These are phyloP conservation scores for Rhizomucor miehei DNA, from an alignment of 371 early-diverging fungal species.

Conservation along the genomic window DNA sequence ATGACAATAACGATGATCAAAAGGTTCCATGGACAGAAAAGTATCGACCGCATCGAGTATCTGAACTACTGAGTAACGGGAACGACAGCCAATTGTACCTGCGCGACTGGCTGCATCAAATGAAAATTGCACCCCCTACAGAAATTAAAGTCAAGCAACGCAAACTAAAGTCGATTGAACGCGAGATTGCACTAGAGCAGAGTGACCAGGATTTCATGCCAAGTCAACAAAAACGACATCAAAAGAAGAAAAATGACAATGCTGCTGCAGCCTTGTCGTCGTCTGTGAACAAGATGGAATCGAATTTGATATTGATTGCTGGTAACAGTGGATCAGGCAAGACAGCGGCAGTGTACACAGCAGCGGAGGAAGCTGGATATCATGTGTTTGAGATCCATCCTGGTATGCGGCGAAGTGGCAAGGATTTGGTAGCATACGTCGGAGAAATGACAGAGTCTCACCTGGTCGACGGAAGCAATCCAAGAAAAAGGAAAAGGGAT, in stretches of 20 bases:
- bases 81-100: slow-evolving; percentile 10
- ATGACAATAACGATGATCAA: not conserved
- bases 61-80: slow-evolving; percentile 14
- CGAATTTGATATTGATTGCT: slow-evolving; percentile 58
- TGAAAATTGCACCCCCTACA: slow-evolving; percentile 15
- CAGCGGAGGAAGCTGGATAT: slow-evolving; percentile 67
- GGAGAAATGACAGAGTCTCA: slow-evolving; percentile 75
- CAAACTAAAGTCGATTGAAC: not conserved
- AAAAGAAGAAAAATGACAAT: slow-evolving; percentile 6
- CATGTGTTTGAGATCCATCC: slow-evolving; percentile 75
- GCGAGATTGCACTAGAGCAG: slow-evolving; percentile 3
- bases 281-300: slow-evolving; percentile 5
- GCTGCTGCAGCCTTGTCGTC: too few relatives aligned
- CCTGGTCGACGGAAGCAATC: slow-evolving; percentile 27
- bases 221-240: not conserved
- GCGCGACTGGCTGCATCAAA: slow-evolving; percentile 22
- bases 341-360: slow-evolving; percentile 71
- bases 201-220: slow-evolving; percentile 6
- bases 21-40: slow-evolving; percentile 28
- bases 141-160: too few relatives aligned
- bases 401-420: slow-evolving; percentile 65
- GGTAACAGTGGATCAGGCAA: slow-evolving; percentile 75
- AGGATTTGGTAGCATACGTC: slow-evolving; percentile 57
- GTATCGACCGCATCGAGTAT: slow-evolving; percentile 21
- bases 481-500: not conserved